Base-by-base conservation (phyloP, 2,329 filamentous ascomycete genomes). In the Scedosporium aurantiacum region DNA sequence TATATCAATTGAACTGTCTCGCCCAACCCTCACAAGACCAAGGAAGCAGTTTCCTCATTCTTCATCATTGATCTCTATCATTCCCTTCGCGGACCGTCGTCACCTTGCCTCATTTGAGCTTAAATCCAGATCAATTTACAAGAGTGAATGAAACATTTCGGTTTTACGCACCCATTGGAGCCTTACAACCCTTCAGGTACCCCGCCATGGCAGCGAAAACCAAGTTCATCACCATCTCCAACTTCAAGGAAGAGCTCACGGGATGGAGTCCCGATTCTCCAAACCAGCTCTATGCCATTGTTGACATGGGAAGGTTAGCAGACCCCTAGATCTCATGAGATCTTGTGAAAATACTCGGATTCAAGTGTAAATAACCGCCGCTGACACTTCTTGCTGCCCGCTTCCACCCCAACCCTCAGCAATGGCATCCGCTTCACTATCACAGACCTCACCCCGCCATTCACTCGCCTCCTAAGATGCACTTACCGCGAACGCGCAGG, bases 371-470 rank as follows among this genome's bases (percentile, higher is more conserved):
- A 32, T 57, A 18, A 5, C 64, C 55, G 6, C 28, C 6, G 7
- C 28, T 32, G 28, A 32, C 7, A 1, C n/a, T 55, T 32, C 56
- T 28, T 21, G 25, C 27, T 60, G 10, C 8, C 2, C 58, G n/a
- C n/a, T n/a, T n/a, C 25, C 25, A 21, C 37, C 40, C 27, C 10
- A 37, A 67, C 23, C 28, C 8, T 57, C 45, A 90, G 91, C 78
- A 97, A 96, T 77, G 92, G 91, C 68, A 93, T 96, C 68, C 90
- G 92, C 61, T 96, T 96, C 78, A 93, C 90, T 54, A 90, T 96
- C 68, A 90, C 91, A 7, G 86, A 91, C 66, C 80, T 95, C n/a
- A 82, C 85, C 3, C 86, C 88, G 23, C 83, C 85, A 3, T 83
- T 78, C 45, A 80, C 88, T 25, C 87, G 91, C 25, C 83, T 91